phyloP scores from a whole-genome alignment of 2,329 filamentous ascomycete genomes.

The Penicillium sp. region DNA sequence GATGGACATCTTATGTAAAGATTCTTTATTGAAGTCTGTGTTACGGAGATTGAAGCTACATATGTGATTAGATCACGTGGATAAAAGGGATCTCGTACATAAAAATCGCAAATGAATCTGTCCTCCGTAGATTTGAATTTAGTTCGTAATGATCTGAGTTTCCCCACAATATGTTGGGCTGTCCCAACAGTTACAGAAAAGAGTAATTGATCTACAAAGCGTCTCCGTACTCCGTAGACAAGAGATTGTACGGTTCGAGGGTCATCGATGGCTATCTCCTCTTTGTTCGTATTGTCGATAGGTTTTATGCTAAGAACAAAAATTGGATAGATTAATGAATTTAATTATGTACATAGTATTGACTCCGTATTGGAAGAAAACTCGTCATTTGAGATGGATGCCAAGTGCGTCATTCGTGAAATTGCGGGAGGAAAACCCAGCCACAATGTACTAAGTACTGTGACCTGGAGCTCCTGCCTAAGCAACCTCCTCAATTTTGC shows the following conservation, averaged over 20 bases:
- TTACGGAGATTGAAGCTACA: neutral
- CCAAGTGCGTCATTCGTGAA: neutral
- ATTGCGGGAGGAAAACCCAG: neutral
- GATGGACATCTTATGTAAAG: slow-evolving; percentile 15
- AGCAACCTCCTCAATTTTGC: neutral
- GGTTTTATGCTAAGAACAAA: too few species aligned
- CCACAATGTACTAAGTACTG: neutral
- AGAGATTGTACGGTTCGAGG: too few species aligned
- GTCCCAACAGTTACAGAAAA: slow-evolving; percentile 28
- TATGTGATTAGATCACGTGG: neutral
- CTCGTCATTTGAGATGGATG: too few species aligned
- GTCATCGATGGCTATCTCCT: too few species aligned
- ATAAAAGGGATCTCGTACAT: neutral
- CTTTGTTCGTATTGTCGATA: too few species aligned
- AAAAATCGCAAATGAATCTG: neutral
- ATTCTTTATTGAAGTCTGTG: neutral
- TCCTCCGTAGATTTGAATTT: neutral
- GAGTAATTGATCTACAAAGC: slow-evolving; percentile 18
- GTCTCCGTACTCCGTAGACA: too few species aligned
- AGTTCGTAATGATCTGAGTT: neutral
- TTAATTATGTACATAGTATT: neutral
- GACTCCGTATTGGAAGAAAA: neutral
- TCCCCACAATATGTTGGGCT: slow-evolving; percentile 22
- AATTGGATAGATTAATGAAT: neutral
- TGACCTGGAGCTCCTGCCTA: neutral